These are phyloP conservation scores for Candida dajiaensis DNA, from an alignment of 805 yeast species.

Conservation along the genomic window DNA sequence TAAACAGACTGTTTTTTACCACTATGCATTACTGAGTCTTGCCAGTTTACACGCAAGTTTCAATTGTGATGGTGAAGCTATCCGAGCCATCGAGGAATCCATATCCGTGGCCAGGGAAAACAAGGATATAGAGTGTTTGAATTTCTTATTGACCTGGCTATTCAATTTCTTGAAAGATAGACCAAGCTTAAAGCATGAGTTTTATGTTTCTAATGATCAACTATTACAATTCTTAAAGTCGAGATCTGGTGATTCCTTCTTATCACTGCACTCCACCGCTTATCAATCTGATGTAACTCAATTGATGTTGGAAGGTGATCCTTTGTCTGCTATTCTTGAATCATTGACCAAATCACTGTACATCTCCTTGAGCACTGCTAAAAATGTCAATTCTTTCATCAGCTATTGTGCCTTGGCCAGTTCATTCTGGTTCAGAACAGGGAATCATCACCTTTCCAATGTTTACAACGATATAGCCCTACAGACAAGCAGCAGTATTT, in stretches of 20 bases:
- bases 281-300: slow-evolving; percentile 61
- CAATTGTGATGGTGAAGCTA: slow-evolving; percentile 53
- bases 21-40: slow-evolving; percentile 67
- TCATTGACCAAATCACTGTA: slow-evolving; percentile 52
- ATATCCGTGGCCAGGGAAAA: slow-evolving; percentile 83
- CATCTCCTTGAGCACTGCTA: slow-evolving; percentile 44
- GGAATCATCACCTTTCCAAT: slow-evolving; percentile 40
- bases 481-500: slow-evolving; percentile 30
- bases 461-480: slow-evolving; percentile 42
- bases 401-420: slow-evolving; percentile 41
- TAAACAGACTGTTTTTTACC: slow-evolving; percentile 58
- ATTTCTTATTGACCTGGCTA: slow-evolving; percentile 26
- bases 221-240: slow-evolving; percentile 48
- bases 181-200: slow-evolving; percentile 49
- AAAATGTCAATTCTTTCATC: slow-evolving; percentile 27
- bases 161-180: slow-evolving; percentile 48
- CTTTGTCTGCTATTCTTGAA: slow-evolving; percentile 42
- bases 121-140: slow-evolving; percentile 46
- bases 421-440: slow-evolving; percentile 47
- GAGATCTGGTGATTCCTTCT: slow-evolving; percentile 24
- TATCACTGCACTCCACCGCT: slow-evolving; percentile 44
- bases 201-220: slow-evolving; percentile 57
- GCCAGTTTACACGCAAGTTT: slow-evolving; percentile 70
- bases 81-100: slow-evolving; percentile 80
- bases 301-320: slow-evolving; percentile 44